Base-by-base conservation (phyloP, 163 green algal genomes). In the Chloromonas sp. region DNA sequence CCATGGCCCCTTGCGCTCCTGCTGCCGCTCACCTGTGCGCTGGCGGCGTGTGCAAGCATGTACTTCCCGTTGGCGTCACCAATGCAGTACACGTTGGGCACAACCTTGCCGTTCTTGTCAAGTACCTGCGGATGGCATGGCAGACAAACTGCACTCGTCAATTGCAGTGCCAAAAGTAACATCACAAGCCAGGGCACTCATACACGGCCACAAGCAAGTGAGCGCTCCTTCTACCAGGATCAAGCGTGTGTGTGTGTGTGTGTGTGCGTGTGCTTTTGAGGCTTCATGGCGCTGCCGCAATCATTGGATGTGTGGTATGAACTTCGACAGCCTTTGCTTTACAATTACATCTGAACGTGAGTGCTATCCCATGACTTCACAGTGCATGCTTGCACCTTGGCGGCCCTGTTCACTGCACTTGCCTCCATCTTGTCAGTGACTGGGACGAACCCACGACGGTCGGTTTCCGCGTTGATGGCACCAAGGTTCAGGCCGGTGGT, bases 31-130 rank as follows among this genome's bases (percentile, higher is more conserved):
- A 93, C 93, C 91, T 96, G 94, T 1, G 97, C 97, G 84, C 88
- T 96, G 82, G 97, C 97, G 14, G 97, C 97, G 89, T 99, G 97
- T 70, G 97, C 97, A 59, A 99, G 93, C 97, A 99, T 99, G 92
- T 98, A 97, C 91, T 98, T 98, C 84, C 94, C 97, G 88, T 99
- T 99, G 87, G 96, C 97, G 87, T 99, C 97, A 58, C 97, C 97
- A 83, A 99, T 99, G 95, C 97, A 99, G 89, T 95, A 99, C 86
- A 99, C 91, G 85, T 95, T 78, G 2, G 92, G 92, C 81, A 99
- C 89, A 36, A 89, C 83, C 87, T 97, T 95, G 87, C 95, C 95
- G 78, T 90, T 85, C 83, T 90, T 96, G 90, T 97, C 96, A 61
- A 98, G 87, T 60, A 99, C 96, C 86, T 89, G 86, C 79, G 66